A percentile compares a stretch with the other conserved stretches of the same genome.
Conservation (phyloP, 2,329 filamentous ascomycete species). For the Paracorniculantispora psalliotae region DNA sequence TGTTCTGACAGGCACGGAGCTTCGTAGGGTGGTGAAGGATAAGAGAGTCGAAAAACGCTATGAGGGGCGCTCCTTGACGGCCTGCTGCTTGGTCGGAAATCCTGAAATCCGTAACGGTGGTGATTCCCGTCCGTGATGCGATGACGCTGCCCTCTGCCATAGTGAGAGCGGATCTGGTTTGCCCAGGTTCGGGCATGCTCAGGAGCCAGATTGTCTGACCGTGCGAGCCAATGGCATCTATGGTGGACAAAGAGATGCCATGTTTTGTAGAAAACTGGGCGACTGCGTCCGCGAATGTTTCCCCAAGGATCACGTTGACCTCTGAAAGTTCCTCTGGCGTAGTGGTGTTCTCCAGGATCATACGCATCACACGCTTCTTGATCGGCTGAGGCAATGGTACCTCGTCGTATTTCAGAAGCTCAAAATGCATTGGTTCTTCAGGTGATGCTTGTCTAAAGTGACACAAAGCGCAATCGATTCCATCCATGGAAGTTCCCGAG, state of each 20-base stretch:
- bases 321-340: conserved; percentile 50
- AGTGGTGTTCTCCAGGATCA: conserved; percentile 50
- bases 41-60: conserved; percentile 52
- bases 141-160: conserved; percentile 55
- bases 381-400: conserved; percentile 47
- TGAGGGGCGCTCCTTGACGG: conserved; percentile 49
- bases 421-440: conserved; percentile 48
- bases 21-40: conserved; percentile 52
- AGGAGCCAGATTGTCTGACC: conserved; percentile 56
- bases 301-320: conserved; percentile 52
- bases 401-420: conserved; percentile 53
- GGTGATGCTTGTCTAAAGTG: conserved; percentile 50
- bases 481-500: conserved; percentile 49
- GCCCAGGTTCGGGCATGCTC: conserved; percentile 44
- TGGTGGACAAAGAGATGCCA: conserved; percentile 35
- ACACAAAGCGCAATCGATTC: conserved; percentile 55
- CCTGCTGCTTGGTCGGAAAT: conserved; percentile 49
- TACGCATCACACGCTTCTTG: conserved; percentile 52
- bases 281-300: conserved; percentile 50
- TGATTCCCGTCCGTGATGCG: conserved; percentile 50
- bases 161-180: conserved; percentile 44
- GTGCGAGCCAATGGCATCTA: conserved; percentile 53
- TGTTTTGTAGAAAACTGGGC: conserved; percentile 43
- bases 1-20: conserved; percentile 55
- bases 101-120: conserved; percentile 53